phyloP scores from a whole-genome alignment of 2,329 filamentous ascomycete genomes.

The Pseudogymnoascus sp. region DNA sequence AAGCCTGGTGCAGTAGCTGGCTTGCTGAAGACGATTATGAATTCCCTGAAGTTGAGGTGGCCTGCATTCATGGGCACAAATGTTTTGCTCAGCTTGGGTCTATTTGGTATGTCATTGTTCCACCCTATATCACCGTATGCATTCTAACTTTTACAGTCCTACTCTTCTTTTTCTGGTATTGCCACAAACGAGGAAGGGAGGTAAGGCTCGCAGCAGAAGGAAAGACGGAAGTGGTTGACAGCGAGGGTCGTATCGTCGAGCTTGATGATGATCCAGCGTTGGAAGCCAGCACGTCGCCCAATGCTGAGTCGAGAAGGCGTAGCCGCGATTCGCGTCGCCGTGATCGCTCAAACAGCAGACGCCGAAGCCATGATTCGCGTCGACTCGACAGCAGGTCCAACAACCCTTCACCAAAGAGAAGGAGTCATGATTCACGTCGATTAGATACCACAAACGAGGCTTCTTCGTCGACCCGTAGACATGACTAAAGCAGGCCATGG shows the following conservation, averaged over 20 bases:
- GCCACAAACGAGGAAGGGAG: constrained; percentile 88
- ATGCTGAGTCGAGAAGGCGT: background rate
- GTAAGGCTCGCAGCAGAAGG: constrained; percentile 49
- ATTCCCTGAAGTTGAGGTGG: constrained; percentile 78
- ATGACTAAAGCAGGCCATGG: background rate
- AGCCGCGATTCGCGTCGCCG: background rate
- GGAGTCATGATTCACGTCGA: background rate
- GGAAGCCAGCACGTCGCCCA: background rate
- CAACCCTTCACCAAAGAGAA: background rate
- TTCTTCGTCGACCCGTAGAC: background rate
- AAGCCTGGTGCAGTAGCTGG: constrained; percentile 80
- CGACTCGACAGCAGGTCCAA: background rate
- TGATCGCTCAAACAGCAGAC: background rate
- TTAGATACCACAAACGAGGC: background rate
- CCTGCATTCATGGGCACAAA: constrained; percentile 88
- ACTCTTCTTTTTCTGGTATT: constrained; percentile 95
- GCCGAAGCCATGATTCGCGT: background rate
- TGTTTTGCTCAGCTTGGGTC: constrained; percentile 77
- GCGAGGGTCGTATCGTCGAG: constrained; percentile 21
- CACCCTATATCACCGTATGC: background rate
- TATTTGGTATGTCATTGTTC: constrained; percentile 60
- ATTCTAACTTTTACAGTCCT: constrained; percentile 45
- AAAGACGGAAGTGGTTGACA: constrained; percentile 15
- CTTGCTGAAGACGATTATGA: constrained; percentile 84
- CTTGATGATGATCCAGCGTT: constrained; percentile 21